Conservation (phyloP, 805 yeast genomes). For the Metschnikowia shivogae region DNA sequence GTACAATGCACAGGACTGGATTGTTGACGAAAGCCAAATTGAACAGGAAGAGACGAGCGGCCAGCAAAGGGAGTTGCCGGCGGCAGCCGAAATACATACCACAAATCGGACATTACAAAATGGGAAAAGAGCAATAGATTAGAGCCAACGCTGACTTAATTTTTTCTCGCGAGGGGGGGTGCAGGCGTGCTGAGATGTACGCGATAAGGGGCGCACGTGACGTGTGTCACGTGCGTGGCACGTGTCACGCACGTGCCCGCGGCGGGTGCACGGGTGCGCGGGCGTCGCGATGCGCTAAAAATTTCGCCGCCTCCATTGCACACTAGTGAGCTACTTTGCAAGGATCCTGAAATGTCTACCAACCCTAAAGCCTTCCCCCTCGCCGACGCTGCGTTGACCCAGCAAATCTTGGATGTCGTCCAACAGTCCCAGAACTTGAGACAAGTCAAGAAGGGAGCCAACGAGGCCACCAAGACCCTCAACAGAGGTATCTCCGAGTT, state of each 20-base stretch:
- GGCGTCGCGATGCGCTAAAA: not conserved
- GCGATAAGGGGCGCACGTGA: not conserved
- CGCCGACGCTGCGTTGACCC: slow-evolving; percentile 92
- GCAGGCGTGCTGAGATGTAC: slow-evolving; percentile 14
- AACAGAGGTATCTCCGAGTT: slow-evolving; percentile 99
- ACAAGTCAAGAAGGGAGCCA: slow-evolving; percentile 99
- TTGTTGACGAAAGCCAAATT: too few relatives aligned
- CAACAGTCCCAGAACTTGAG: slow-evolving; percentile 98
- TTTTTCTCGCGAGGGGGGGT: slow-evolving; percentile 17
- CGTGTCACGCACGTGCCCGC: too few relatives aligned
- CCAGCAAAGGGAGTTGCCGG: too few relatives aligned
- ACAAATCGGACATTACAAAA: slow-evolving; percentile 62
- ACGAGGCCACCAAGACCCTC: slow-evolving; percentile 98
- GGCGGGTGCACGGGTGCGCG: not conserved
- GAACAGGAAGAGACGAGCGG: too few relatives aligned
- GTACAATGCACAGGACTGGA: too few relatives aligned
- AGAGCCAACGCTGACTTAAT: slow-evolving; percentile 15
- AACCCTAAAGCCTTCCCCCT: slow-evolving; percentile 99
- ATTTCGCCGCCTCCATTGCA: slow-evolving; percentile 5
- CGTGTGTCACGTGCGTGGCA: too few relatives aligned
- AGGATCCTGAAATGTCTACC: slow-evolving; percentile 59
- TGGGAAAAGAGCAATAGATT: slow-evolving; percentile 7
- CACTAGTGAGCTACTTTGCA: slow-evolving; percentile 27
- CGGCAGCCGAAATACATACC: slow-evolving; percentile 44
- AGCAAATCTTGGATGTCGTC: slow-evolving; percentile 95